A percentile compares a stretch with the other conserved stretches of the same genome.
Conservation (phyloP, 345 rosid species). For the Erysimum cheiranthoides region DNA sequence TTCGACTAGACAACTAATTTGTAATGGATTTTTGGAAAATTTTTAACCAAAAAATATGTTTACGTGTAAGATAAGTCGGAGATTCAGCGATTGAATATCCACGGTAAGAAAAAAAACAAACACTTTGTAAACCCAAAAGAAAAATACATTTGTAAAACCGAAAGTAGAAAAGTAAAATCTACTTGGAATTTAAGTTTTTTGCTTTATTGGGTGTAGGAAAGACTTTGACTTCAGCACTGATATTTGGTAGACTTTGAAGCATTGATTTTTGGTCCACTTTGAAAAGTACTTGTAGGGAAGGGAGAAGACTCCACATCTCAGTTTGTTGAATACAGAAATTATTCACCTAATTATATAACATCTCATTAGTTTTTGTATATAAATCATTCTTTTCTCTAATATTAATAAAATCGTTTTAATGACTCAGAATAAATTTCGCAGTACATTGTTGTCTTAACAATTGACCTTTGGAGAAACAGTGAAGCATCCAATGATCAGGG, state of each 20-base stretch:
- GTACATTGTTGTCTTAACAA: background rate
- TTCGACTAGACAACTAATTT: too few relatives aligned
- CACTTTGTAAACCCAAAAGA: background rate
- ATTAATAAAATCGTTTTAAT: background rate
- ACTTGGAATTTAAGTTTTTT: constrained; percentile 33
- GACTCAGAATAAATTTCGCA: background rate
- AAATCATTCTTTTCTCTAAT: background rate
- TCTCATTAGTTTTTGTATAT: background rate
- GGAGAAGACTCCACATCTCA: constrained; percentile 28
- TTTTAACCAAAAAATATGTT: too few relatives aligned
- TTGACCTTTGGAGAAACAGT: background rate
- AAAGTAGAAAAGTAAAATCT: constrained; percentile 30
- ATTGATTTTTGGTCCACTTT: constrained; percentile 33
- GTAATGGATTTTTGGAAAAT: too few relatives aligned
- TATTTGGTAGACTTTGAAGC: constrained; percentile 38
- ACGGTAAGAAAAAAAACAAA: background rate
- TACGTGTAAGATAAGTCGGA: too few relatives aligned
- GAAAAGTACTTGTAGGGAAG: constrained; percentile 31
- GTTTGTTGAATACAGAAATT: constrained; percentile 6
- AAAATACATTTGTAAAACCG: background rate
- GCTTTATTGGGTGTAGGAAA: constrained; percentile 36
- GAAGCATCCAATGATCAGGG: background rate
- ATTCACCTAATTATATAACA: constrained; percentile 16
- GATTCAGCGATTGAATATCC: background rate
- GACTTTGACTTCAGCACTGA: constrained; percentile 48